These are phyloP conservation scores for Pseudogymnoascus sp. DNA, from an alignment of 2,329 filamentous ascomycete species.

Conservation along the genomic window DNA sequence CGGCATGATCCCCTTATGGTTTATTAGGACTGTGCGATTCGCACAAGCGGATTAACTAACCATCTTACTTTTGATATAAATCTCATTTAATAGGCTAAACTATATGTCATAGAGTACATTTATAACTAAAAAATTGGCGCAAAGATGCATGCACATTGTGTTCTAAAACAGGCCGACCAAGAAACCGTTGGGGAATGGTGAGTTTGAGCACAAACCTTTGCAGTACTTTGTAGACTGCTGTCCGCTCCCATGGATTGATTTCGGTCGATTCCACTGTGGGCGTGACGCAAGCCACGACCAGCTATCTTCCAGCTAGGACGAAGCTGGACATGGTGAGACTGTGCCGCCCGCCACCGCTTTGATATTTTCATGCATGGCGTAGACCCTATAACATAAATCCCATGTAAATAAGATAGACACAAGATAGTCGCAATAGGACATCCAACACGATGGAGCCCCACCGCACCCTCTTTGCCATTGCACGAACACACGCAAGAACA, in stretches of 20 bases:
- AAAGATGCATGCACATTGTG: background rate
- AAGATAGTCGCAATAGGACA: background rate
- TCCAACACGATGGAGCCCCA: background rate
- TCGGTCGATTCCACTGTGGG: background rate
- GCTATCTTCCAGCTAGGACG: background rate
- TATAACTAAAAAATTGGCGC: background rate
- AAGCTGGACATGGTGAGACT: background rate
- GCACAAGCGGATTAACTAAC: background rate
- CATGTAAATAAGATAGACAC: constrained; percentile 4
- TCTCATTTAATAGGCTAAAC: background rate
- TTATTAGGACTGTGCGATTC: background rate
- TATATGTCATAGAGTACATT: background rate
- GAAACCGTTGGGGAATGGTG: background rate
- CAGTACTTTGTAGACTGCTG: background rate
- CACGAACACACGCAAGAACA: background rate
- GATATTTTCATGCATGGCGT: background rate
- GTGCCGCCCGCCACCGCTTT: background rate
- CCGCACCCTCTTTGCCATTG: background rate
- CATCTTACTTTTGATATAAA: background rate
- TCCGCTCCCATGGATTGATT: background rate
- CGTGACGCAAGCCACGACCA: background rate
- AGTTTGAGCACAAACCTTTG: background rate
- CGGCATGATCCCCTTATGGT: background rate
- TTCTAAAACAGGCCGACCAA: background rate
- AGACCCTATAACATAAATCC: background rate